Percentiles rank a stretch among this genome's conserved stretches.
Evolutionary conservation across 495 filamentous ascomycete genomes (phyloP).

Genomic region (Penicillium ochrochloron): DNA sequence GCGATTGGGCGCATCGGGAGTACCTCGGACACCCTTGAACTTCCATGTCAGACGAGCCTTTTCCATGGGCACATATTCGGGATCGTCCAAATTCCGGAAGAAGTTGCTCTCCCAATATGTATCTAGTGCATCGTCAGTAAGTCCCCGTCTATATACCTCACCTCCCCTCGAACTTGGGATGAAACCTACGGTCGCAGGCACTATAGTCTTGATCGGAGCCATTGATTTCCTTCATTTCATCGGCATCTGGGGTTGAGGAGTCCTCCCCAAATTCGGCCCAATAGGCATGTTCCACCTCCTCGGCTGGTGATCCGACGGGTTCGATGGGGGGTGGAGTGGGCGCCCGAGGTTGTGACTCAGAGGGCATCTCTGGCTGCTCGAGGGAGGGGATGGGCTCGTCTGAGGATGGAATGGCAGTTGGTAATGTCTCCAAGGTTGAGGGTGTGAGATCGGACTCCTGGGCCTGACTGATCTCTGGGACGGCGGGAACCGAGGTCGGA

Average conservation of each 20-base stretch:
- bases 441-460: conserved; percentile 8
- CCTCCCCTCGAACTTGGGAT: not conserved
- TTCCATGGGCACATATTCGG: conserved; percentile 55
- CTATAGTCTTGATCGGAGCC: conserved; percentile 50
- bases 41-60: conserved; percentile 65
- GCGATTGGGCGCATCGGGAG: conserved; percentile 62
- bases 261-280: conserved; percentile 62
- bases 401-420: not conserved
- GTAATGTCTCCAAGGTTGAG: conserved; percentile 2
- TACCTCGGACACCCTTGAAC: conserved; percentile 63
- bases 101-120: conserved; percentile 64
- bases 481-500: conserved; percentile 4
- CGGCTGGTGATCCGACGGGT: conserved; percentile 11
- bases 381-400: conserved; percentile 6
- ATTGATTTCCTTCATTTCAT: conserved; percentile 64
- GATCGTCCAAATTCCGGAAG: conserved; percentile 62
- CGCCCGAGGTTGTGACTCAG: conserved; percentile 18
- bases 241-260: conserved; percentile 58
- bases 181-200: conserved; percentile 57
- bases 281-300: conserved; percentile 49
- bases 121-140: conserved; percentile 40
- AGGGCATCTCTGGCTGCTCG: conserved; percentile 8
- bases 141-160: not conserved
- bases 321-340: conserved; percentile 16
- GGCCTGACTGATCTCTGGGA: conserved; percentile 2